Conservation (phyloP, 176 grass and related monocot genomes). For the Pharus latifolius region DNA sequence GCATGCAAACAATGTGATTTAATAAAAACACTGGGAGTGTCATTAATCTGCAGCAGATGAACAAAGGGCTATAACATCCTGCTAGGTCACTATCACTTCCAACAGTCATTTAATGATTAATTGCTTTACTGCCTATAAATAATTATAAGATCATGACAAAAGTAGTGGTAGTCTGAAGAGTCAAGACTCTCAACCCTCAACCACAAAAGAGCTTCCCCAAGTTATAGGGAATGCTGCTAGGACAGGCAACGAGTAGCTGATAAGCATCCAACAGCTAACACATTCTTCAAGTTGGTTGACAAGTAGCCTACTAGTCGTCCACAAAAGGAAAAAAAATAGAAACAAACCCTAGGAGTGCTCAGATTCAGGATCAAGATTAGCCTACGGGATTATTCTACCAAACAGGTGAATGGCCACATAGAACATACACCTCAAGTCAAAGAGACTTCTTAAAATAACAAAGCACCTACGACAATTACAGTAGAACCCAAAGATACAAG, state of each 20-base stretch:
- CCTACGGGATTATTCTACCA: neutral
- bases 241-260: neutral
- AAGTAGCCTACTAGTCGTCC: neutral
- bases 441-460: neutral
- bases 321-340: neutral
- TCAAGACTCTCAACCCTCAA: neutral
- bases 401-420: neutral
- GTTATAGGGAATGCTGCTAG: conserved; percentile 7
- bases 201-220: neutral
- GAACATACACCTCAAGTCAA: neutral
- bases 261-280: neutral
- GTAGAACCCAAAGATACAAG: neutral
- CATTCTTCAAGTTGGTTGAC: neutral
- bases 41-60: neutral
- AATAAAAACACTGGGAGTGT: neutral
- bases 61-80: neutral
- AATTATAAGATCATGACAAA: neutral
- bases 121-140: neutral
- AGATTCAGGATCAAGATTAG: neutral
- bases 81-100: neutral
- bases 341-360: neutral
- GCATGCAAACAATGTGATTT: neutral
- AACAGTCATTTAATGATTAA: neutral
- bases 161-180: no score
- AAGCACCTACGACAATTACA: neutral